Evolutionary conservation across 2,329 filamentous ascomycete genomes (phyloP).

Genomic region (Cyphellophora europaea): DNA sequence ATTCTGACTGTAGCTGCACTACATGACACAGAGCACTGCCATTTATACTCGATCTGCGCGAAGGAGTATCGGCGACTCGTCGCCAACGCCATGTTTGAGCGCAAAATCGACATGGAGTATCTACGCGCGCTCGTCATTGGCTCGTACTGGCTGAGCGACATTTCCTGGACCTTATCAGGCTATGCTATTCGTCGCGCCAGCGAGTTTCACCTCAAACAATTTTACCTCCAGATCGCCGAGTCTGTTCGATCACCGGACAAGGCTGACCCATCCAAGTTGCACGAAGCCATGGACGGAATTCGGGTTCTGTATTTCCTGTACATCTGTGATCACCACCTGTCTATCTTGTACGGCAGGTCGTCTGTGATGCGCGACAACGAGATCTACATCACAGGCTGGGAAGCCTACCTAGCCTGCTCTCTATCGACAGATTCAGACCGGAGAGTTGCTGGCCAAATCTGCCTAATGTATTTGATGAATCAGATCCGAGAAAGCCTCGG

Average conservation of each 20-base stretch:
- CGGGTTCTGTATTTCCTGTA: constrained; percentile 32
- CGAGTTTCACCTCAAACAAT: constrained; percentile 33
- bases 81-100: constrained; percentile 43
- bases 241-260: constrained; percentile 15
- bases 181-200: constrained; percentile 35
- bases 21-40: constrained; percentile 29
- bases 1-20: constrained; percentile 39
- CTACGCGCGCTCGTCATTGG: constrained; percentile 45
- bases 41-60: constrained; percentile 31
- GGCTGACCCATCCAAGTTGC: constrained; percentile 15
- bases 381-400: constrained; percentile 25
- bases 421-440: constrained; percentile 25
- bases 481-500: constrained; percentile 35
- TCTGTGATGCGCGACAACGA: constrained; percentile 32
- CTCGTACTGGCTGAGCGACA: constrained; percentile 47
- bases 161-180: constrained; percentile 36
- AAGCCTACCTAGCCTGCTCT: constrained; percentile 23
- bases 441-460: constrained; percentile 31
- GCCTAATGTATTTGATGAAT: constrained; percentile 34
- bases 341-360: constrained; percentile 34
- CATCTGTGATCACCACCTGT: constrained; percentile 36
- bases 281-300: constrained; percentile 23
- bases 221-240: constrained; percentile 26
- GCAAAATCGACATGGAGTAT: constrained; percentile 41
- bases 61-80: constrained; percentile 44